Percentiles rank a stretch among this genome's conserved stretches.
These are phyloP conservation scores for Alternaria solani DNA, from an alignment of 2,329 filamentous ascomycete genomes.

Conservation along the genomic window DNA sequence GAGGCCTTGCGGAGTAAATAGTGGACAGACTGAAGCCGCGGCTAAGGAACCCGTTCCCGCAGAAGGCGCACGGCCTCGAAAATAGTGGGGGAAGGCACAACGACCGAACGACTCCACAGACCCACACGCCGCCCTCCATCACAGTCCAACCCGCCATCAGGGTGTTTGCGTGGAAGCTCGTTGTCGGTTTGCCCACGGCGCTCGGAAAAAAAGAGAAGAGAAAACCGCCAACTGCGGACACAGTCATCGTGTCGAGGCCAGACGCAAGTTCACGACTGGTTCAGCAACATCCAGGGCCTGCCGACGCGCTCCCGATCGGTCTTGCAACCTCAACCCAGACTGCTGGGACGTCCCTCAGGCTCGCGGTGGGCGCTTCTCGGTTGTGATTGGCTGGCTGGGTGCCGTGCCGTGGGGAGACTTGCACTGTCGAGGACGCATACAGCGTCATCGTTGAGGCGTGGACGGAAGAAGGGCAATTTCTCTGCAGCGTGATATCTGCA, in stretches of 20 bases:
- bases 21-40: constrained; percentile 7
- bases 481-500: constrained; percentile 43
- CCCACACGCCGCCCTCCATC: constrained; percentile 11
- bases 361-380: constrained; percentile 31
- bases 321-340: constrained; percentile 34
- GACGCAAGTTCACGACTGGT: constrained; percentile 13
- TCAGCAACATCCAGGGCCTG: constrained; percentile 14
- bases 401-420: constrained; percentile 40
- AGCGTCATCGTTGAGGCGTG: constrained; percentile 38
- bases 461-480: constrained; percentile 42
- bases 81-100: constrained; percentile 23
- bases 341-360: constrained; percentile 33
- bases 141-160: constrained; percentile 21
- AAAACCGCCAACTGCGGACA: not conserved
- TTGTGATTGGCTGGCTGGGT: constrained; percentile 37
- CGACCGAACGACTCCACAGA: constrained; percentile 18
- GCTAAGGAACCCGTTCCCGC: constrained; percentile 20
- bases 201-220: not conserved
- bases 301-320: constrained; percentile 29
- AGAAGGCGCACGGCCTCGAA: constrained; percentile 20
- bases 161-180: constrained; percentile 18
- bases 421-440: constrained; percentile 38
- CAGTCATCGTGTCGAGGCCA: not conserved
- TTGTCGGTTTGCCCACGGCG: constrained; percentile 5
- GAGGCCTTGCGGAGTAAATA: constrained; percentile 1